Base-by-base conservation (phyloP, 805 yeast species). In the Saturnispora quitensis region DNA sequence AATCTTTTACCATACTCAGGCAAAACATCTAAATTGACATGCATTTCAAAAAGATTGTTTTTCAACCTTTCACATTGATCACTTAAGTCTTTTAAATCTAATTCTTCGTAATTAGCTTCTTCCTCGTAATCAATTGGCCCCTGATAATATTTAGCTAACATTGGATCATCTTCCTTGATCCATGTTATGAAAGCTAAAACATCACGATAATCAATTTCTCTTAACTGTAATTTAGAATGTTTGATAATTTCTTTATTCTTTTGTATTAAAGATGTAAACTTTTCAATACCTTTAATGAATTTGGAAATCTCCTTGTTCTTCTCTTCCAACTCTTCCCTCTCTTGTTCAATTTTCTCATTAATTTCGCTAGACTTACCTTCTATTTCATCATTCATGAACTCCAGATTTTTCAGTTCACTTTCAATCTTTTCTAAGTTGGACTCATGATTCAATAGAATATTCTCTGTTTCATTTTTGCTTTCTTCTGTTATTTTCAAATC, bases 1-100 rank as follows among this genome's bases (percentile, higher is more conserved):
- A 76, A 75, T 53, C 95, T 78, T 40, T 70, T 65, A 0, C 86
- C 85, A 64, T 89, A 93, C 56, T 89, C 95, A 52, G 78, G 79
- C 45, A 91, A 70, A 3, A 87, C 78, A 51, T 85, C 90, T 52
- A 84, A 73, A 62, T 91, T 91, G 4, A 82, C 82, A 52, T 74
- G 75, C 7, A 81, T 77, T 15, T 73, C 73, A 4, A 75, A 76
- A 60, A 86, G 69, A 55, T 75, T 76, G 3, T 69, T 72, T 56
- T 85, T 83, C 17, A 88, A 63, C 34, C 68, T 71, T 4, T 70
- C 77, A 42, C 87, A 76, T 45, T 80, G 82, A 0, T 62, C 62
- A 47, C 76, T 75, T 27, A 86, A 63, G 5, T 61, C 62, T 5
- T 75, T 79, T 25, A 75, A 56, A 60, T 86, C 74, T 20, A 82